Conservation (phyloP, 352 stramenopile species). For the Pythium pyrilobum region DNA sequence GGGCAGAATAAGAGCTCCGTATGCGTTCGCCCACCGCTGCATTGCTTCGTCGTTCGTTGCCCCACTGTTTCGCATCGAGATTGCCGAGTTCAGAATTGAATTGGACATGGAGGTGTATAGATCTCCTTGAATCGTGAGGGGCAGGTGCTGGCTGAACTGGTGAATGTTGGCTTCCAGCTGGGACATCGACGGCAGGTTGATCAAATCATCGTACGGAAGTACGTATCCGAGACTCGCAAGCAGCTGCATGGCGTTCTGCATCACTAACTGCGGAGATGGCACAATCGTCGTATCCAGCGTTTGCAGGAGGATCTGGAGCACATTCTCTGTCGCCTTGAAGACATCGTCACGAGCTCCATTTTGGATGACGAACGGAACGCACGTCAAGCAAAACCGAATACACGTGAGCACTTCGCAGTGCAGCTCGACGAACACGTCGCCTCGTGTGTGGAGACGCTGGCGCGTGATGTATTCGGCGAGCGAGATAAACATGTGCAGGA, state of each 20-base stretch:
- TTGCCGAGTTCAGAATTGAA: conserved; percentile 70
- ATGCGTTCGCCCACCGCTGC: conserved; percentile 48
- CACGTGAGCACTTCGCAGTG: conserved; percentile 18
- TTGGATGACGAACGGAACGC: conserved; percentile 24
- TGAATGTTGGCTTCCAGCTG: conserved; percentile 69
- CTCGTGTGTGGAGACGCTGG: conserved; percentile 22
- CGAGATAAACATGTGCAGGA: conserved; percentile 25
- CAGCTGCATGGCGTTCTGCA: conserved; percentile 28
- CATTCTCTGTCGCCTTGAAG: conserved; percentile 16
- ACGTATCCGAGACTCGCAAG: conserved; percentile 28
- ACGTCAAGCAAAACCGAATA: conserved; percentile 24
- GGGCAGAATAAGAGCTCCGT: conserved; percentile 53
- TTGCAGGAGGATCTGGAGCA: conserved; percentile 22
- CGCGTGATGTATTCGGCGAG: conserved; percentile 22
- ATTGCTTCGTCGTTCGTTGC: conserved; percentile 24
- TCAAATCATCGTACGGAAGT: conserved; percentile 57
- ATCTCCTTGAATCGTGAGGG: conserved; percentile 63
- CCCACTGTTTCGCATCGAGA: conserved; percentile 40
- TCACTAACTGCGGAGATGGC: conserved; percentile 22
- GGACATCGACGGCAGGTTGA: conserved; percentile 57
- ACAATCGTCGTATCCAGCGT: conserved; percentile 33
- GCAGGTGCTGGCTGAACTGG: conserved; percentile 65
- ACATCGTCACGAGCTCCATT: conserved; percentile 19
- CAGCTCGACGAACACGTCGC: conserved; percentile 20
- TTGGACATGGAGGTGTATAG: conserved; percentile 79